Base-by-base conservation (phyloP, 805 yeast species). In the Hanseniaspora pseudoguilliermondii region DNA sequence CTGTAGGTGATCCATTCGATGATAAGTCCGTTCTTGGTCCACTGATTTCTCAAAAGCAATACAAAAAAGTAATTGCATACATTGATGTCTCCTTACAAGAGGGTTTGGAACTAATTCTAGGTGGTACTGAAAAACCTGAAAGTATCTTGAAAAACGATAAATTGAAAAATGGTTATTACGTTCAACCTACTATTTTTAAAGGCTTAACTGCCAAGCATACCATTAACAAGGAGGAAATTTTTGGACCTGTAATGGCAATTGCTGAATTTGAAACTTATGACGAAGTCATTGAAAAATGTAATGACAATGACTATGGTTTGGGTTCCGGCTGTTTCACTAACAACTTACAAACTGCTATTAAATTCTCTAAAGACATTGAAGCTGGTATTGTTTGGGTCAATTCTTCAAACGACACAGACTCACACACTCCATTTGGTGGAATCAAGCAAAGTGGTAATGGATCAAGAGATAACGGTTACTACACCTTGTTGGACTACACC, bases 381-480 rank as follows among this genome's bases (percentile, higher is more conserved):
- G 67, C 75, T 4, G 78, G 78, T 57, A 75, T 75, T 73, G 75
- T 79, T 46, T 80, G 81, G 80, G 73, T 80, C 62, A 80, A 80
- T 66, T 73, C 81, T 0, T 78, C 79, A 60, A 80, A 80, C 63
- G 81, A 78, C 58, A 73, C 76, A 11, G 80, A 79, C 61, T 69
- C 74, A 53, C 76, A 76, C 65, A 71, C 78, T 59, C 86, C 86
- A 54, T 82, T 82, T 60, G 87, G 87, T 49, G 86, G 86, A 64
- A 81, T 80, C 40, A 82, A 82, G 66, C 72, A 75, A 75, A 73
- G 79, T 64, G 86, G 87, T 62, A 72, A 79, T 57, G 85, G 86
- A 49, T 55, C 58, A 7, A 75, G 86, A 66, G 86, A 82, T 66
- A 71, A 82, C 57, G 86, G 86, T 39, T 77, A 78, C 59, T 79